phyloP scores from a whole-genome alignment of 805 yeast genomes.

The Metschnikowia corniflorae region DNA sequence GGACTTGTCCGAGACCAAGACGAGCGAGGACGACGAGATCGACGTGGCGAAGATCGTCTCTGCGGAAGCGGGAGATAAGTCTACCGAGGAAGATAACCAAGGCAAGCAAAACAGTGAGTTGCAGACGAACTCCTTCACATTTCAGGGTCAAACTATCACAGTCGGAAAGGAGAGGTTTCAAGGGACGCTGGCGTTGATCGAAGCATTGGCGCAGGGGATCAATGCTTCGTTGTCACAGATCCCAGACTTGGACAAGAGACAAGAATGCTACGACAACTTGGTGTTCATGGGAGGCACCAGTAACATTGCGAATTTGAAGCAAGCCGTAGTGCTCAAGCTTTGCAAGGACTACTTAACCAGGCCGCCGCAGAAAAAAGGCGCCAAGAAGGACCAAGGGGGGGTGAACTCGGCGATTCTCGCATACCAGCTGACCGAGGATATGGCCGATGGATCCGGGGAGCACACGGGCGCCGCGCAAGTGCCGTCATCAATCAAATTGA shows the following conservation, averaged over 20 bases:
- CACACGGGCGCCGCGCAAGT: conserved; percentile 50
- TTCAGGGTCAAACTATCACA: conserved; percentile 51
- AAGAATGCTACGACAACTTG: conserved; percentile 81
- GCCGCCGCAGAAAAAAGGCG: conserved; percentile 24
- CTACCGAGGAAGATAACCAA: conserved; percentile 34
- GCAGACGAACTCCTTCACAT: conserved; percentile 64
- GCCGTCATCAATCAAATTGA: conserved; percentile 68
- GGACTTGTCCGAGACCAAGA: conserved; percentile 31
- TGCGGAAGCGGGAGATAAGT: conserved; percentile 51
- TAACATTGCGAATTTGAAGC: conserved; percentile 71
- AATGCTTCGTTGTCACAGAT: conserved; percentile 52
- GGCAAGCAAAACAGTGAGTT: conserved; percentile 60
- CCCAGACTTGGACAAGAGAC: conserved; percentile 67
- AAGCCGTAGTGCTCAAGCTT: conserved; percentile 59
- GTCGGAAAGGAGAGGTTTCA: conserved; percentile 90
- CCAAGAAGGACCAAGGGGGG: conserved; percentile 25
- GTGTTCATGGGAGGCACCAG: conserved; percentile 77
- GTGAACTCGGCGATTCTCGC: conserved; percentile 39
- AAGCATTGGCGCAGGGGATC: conserved; percentile 50
- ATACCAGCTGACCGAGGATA: conserved; percentile 42
- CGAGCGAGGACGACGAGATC: conserved; percentile 59
- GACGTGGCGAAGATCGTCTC: conserved; percentile 90
- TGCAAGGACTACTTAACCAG: conserved; percentile 51
- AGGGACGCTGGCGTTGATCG: conserved; percentile 65
- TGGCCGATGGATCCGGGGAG: conserved; percentile 15